Evolutionary conservation across 2,329 filamentous ascomycete genomes (phyloP), one percentile per base, ranked within the genome.

Genomic region (Fusarium buharicum): DNA sequence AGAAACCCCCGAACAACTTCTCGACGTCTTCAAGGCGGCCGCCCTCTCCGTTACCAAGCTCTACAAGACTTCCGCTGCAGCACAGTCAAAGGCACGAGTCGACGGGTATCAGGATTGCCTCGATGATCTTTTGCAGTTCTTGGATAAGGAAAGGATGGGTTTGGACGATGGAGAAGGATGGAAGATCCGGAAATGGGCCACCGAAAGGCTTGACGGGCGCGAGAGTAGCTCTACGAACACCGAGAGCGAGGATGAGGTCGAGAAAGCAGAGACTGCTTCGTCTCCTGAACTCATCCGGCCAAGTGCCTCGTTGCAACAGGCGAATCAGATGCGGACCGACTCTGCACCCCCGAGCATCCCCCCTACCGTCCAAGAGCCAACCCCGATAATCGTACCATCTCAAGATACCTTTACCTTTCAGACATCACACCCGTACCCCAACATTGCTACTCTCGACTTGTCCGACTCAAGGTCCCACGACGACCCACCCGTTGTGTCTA

Each of bases 71-170:
- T 94, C 94, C 4, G 90, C 91, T 12, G 83, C 87, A 28, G 90
- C 91, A 44, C 89, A 95, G 74, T 83, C 89, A 45, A 88, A 89
- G 70, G 88, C 92, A 41, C 87, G 91, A 45, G 79, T 86, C 46
- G 89, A 93, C 34, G 95, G 95, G 22, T 98, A 97, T 70, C 93
- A 97, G 75, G 93, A 98, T 73, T 96, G 93, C 33, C 81, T 99
- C 33, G 92, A 97, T 64, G 94, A 98, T 67, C 81, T 99, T 6
- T 79, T 97, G n/a, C 78, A 83, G 14, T 96, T 96, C 67, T 79
- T 98, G 50, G 93, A 98, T 73, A 90, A 86, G 72, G 88, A 93
- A 72, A 87, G 91, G 63, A 82, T 96, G 51, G 92, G 92, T 0
- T 73, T 95, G 12, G 85, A 84, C 43, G 91, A 95, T 74, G 91